Evolutionary conservation across 257 asterid genomes (phyloP), one percentile per base, ranked within the genome.

Genomic region (Petrea volubilis): DNA sequence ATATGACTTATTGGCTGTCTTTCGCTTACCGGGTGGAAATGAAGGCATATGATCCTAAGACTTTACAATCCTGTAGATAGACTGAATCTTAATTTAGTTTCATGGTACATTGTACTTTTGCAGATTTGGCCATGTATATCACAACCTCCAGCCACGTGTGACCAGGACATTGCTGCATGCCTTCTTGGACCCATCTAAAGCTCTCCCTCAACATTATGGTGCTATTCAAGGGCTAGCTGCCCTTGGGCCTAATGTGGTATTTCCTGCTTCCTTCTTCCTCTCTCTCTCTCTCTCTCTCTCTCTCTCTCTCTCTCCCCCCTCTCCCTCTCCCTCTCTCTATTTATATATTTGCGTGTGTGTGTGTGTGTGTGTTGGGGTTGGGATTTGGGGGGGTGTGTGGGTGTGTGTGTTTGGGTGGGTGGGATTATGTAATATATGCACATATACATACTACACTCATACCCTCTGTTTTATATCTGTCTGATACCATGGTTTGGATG

Each of bases 151-250:
- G 86, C 83, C 89, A 68, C 98, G 98, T 71, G 88, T 95, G 41
- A 92, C 98, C 67, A 84, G 77, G 68, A 95, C 99, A n/a, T 71
- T 95, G 82, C 77, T 88, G 67, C 93, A 88, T 68, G 84, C 96
- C 60, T 90, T 92, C 83, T 51, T 95, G 85, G 98, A 95, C 74
- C 98, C 98, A 23, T 80, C 85, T 27, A 95, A 88, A 83, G 80
- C 98, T 67, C 84, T 90, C 36, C 94, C 97, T 77, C 99, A 95
- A 80, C 99, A 90, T 83, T 95, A 82, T 83, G 99, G 99, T 71
- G 99, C 98, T 74, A 88, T 95, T 71, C 98, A 88, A 75, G 99
- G 99, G 52, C 84, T 95, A 75, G 88, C 96, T 53, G 86, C 96
- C 79, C 95, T 95, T 51, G 99, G 99, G 69, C 84, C 98, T 57